phyloP scores from a whole-genome alignment of 2,329 filamentous ascomycete species.

The Paracamarosporium sp. region DNA sequence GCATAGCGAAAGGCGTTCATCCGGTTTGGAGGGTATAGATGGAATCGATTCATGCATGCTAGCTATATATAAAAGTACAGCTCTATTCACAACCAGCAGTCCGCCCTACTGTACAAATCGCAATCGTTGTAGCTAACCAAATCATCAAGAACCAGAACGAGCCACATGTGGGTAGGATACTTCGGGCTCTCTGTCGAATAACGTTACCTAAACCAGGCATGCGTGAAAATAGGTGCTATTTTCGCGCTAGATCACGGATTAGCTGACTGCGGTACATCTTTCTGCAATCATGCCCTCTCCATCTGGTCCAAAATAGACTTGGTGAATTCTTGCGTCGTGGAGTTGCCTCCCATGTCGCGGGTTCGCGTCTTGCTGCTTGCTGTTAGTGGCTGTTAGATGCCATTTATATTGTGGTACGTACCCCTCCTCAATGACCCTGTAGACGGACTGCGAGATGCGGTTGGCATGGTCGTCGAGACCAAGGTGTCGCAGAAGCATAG shows the following conservation, averaged over 20 bases:
- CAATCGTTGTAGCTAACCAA: conserved; percentile 25
- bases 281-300: conserved; percentile 62
- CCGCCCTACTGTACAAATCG: conserved; percentile 41
- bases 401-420: conserved; percentile 56
- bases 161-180: background rate
- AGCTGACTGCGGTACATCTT: conserved; percentile 19
- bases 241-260: conserved; percentile 22
- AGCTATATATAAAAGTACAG: conserved; percentile 51
- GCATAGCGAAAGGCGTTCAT: conserved; percentile 43
- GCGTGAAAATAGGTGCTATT: conserved; percentile 13
- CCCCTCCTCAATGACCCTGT: conserved; percentile 87
- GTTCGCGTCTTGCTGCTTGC: conserved; percentile 79
- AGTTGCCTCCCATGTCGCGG: conserved; percentile 91
- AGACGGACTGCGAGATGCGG: conserved; percentile 90
- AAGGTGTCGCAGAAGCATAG: conserved; percentile 96
- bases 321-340: conserved; percentile 94
- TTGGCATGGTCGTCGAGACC: conserved; percentile 98
- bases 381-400: conserved; percentile 34
- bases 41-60: conserved; percentile 44
- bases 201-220: conserved; percentile 11
- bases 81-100: conserved; percentile 43
- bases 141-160: conserved; percentile 25
- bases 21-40: conserved; percentile 20
- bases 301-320: conserved; percentile 93
- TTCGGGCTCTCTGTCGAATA: background rate